phyloP scores from a whole-genome alignment of 1,139 yeast genomes.

The Kurtzmaniella quercitrusa region DNA sequence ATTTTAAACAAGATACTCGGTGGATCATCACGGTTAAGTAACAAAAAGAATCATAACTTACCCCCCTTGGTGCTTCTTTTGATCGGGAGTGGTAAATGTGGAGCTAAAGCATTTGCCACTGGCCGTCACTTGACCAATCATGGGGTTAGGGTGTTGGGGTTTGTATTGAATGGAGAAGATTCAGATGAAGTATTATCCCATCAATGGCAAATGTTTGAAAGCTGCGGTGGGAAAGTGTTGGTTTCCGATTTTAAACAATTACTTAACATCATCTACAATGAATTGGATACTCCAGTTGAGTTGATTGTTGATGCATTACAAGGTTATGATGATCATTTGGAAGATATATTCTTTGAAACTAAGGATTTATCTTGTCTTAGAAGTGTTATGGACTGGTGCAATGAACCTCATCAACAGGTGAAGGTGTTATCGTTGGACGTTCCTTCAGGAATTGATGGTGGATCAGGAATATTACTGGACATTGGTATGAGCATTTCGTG shows the following conservation, averaged over 20 bases:
- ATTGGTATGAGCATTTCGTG: conserved; percentile 28
- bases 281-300: conserved; percentile 71
- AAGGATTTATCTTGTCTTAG: conserved; percentile 41
- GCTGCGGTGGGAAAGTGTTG: conserved; percentile 42
- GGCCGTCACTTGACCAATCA: conserved; percentile 79
- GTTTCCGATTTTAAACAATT: conserved; percentile 29
- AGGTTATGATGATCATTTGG: conserved; percentile 73
- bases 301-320: conserved; percentile 77
- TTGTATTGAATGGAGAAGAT: conserved; percentile 36
- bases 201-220: conserved; percentile 54
- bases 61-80: conserved; percentile 74
- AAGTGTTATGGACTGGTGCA: conserved; percentile 65
- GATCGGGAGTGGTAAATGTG: conserved; percentile 71
- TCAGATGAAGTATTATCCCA: conserved; percentile 23
- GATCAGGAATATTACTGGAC: conserved; percentile 58
- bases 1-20: conserved; percentile 59
- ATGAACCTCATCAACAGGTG: conserved; percentile 42
- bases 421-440: conserved; percentile 70
- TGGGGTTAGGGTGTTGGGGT: conserved; percentile 65
- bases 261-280: conserved; percentile 29
- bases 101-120: conserved; percentile 71
- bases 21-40: conserved; percentile 58
- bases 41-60: conserved; percentile 60
- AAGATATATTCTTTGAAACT: conserved; percentile 38
- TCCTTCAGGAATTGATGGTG: conserved; percentile 83